phyloP scores from a whole-genome alignment of 1,284 basidiomycete species.

The Puccinia polysora region DNA sequence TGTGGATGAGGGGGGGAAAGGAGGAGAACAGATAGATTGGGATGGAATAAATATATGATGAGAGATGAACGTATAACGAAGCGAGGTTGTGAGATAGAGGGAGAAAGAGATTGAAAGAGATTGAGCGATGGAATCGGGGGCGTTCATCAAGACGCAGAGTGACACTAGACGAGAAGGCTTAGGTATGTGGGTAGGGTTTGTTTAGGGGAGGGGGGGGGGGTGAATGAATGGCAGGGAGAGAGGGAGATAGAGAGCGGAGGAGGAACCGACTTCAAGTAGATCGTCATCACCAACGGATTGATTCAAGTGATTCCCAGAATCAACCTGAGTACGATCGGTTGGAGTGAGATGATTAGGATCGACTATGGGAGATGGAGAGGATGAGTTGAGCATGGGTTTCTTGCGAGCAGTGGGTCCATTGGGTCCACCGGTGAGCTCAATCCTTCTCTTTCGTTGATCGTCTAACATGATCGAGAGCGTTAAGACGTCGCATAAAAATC shows the following conservation, averaged over 20 bases:
- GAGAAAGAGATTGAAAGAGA: neutral
- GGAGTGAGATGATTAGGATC: conserved; percentile 10
- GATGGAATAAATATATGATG: neutral
- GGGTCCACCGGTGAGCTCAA: conserved; percentile 22
- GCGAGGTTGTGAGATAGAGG: no score
- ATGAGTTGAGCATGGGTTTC: conserved; percentile 42
- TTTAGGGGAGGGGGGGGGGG: neutral
- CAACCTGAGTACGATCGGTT: neutral
- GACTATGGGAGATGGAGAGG: conserved; percentile 19
- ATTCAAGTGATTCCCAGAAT: conserved; percentile 1
- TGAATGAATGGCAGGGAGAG: neutral
- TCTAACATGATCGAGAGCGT: conserved; percentile 37
- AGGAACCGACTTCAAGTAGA: conserved; percentile 20
- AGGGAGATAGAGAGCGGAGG: neutral
- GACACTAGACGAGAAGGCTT: neutral
- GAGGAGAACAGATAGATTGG: neutral
- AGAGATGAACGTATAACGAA: no score
- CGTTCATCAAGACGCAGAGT: no score
- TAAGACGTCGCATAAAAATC: neutral
- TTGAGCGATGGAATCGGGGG: no score
- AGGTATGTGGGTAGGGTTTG: neutral
- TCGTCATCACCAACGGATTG: conserved; percentile 32
- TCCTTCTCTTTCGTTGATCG: conserved; percentile 43
- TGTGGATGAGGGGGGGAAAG: conserved; percentile 49
- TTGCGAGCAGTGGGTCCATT: conserved; percentile 33